Percentiles rank a stretch among this genome's conserved stretches.
Evolutionary conservation across 225 moss, liverwort and hornwort genomes (phyloP).

Genomic region (Physcomitrium patens): DNA sequence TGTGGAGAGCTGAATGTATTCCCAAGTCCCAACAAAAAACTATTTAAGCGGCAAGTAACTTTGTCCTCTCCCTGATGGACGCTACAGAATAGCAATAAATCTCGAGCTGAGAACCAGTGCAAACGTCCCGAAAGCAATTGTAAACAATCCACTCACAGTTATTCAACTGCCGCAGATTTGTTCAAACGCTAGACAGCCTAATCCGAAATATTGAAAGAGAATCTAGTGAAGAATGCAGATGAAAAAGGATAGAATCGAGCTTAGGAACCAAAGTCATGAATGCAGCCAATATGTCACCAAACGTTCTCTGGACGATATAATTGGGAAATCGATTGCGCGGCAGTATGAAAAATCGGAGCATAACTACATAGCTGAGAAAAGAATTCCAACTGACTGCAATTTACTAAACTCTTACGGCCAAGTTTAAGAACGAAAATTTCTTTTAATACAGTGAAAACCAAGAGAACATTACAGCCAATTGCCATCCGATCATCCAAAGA

Average conservation of each 20-base stretch:
- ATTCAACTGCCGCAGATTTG: background rate
- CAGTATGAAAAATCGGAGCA: background rate
- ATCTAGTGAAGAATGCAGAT: background rate
- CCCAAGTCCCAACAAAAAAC: background rate
- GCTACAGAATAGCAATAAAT: constrained; percentile 2
- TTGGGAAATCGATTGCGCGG: background rate
- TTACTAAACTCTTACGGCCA: background rate
- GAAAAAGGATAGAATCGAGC: background rate
- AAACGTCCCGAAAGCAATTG: background rate
- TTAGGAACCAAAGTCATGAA: background rate
- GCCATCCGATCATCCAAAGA: background rate
- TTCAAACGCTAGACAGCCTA: background rate
- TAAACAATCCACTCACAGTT: background rate
- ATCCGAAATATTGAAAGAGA: background rate
- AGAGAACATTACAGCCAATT: constrained; percentile 9
- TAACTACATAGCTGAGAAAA: background rate
- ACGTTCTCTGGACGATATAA: background rate
- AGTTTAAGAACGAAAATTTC: background rate
- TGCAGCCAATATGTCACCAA: background rate
- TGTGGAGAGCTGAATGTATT: background rate
- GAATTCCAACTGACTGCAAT: background rate
- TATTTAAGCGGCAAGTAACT: background rate
- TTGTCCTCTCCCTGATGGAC: background rate
- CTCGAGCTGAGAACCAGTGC: constrained; percentile 10
- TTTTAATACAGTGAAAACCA: background rate